Evolutionary conservation across 495 filamentous ascomycete genomes (phyloP), one percentile per base, ranked within the genome.

Genomic region (Trichocladium antarcticum): DNA sequence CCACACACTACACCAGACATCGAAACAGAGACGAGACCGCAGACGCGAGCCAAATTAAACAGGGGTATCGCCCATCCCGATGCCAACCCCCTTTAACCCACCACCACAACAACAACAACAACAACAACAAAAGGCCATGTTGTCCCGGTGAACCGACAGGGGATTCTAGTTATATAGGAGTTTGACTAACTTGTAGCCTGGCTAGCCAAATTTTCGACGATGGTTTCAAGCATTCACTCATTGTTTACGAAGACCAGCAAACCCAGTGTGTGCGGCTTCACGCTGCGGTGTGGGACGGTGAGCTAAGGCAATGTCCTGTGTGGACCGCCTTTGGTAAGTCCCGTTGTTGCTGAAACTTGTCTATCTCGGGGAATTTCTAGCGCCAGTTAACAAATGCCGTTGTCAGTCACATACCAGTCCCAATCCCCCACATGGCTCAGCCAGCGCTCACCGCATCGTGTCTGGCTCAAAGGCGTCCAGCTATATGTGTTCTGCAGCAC

Each of bases 151-250:
- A n/a, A n/a, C n/a, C n/a, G n/a, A n/a, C n/a, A n/a, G n/a, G n/a
- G n/a, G n/a, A n/a, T n/a, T n/a, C n/a, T n/a, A n/a, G n/a, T n/a
- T n/a, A n/a, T n/a, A n/a, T n/a, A n/a, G n/a, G n/a, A n/a, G 24
- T 27, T 27, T 4, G 12, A 11, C 31, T 32, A 32, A 32, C 31
- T 14, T 10, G 4, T 32, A 5, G 20, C 15, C 21, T 6, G 14
- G 36, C 14, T 42, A 89, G 85, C 28, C 71, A 75, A 66, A 89
- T 92, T 20, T 57, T 77, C 31, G 84, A 92, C 42, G 83, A 86
- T 53, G 70, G 69, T 6, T 85, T 74, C 50, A 68, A 76, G 15
- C 87, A 90, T 57, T 80, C 75, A 0, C 66, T 94, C 21, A 80
- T 85, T 27, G 72, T 94, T 2, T 87, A 77, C 59, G 67, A 77